Percentiles rank a stretch among this genome's conserved stretches.
Evolutionary conservation across 129 eudicot genomes (phyloP).

Genomic region (Chrysanthemum makinoi): DNA sequence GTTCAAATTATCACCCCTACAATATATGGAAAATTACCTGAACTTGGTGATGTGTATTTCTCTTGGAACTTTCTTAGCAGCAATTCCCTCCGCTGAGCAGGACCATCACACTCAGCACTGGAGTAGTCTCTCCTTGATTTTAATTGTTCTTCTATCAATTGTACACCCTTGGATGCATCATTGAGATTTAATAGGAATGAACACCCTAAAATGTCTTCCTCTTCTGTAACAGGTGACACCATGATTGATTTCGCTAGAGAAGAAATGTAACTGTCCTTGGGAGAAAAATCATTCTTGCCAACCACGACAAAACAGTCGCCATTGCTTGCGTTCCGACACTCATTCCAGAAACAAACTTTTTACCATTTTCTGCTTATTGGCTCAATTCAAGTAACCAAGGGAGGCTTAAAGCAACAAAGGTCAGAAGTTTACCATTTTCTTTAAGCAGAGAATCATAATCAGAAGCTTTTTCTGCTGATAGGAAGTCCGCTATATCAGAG

Average conservation of each 20-base stretch:
- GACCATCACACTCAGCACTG: conserved; percentile 59
- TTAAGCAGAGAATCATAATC: conserved; percentile 57
- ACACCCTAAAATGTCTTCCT: conserved; percentile 80
- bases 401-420: conserved; percentile 71
- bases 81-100: conserved; percentile 74
- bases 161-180: conserved; percentile 89
- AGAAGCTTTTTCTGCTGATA: conserved; percentile 42
- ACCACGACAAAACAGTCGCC: conserved; percentile 67
- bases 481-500: conserved; percentile 54
- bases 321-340: conserved; percentile 52
- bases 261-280: conserved; percentile 72
- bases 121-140: conserved; percentile 56
- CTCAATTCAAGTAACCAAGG: conserved; percentile 83
- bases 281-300: conserved; percentile 71
- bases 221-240: conserved; percentile 86
- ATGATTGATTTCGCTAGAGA: conserved; percentile 67
- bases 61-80: conserved; percentile 61
- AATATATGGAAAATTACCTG: conserved; percentile 49
- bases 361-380: conserved; percentile 42
- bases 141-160: conserved; percentile 77
- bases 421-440: conserved; percentile 60
- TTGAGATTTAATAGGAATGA: conserved; percentile 75
- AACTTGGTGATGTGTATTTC: conserved; percentile 53
- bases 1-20: background rate
- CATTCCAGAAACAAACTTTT: conserved; percentile 26